Evolutionary conservation across 495 filamentous ascomycete species (phyloP).

Genomic region (Tuber magnatum): DNA sequence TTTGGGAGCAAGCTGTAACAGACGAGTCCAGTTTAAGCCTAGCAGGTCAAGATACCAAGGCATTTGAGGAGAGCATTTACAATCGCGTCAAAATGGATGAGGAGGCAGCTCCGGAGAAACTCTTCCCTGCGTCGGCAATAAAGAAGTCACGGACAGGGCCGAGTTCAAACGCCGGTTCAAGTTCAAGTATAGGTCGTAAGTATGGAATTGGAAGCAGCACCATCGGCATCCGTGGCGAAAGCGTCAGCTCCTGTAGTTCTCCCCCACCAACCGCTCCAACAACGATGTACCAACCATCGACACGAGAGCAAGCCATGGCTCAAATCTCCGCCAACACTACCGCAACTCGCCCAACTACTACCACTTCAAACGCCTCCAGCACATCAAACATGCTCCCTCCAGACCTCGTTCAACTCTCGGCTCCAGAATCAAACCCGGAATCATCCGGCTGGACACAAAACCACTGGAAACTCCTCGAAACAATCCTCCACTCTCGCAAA

Average conservation of each 20-base stretch:
- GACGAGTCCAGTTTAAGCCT: constrained; percentile 8
- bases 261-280: constrained; percentile 11
- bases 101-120: background rate
- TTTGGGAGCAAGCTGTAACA: constrained; percentile 10
- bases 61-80: constrained; percentile 31
- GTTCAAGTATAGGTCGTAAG: background rate
- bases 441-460: constrained; percentile 16
- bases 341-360: background rate
- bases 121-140: constrained; percentile 19
- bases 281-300: constrained; percentile 9
- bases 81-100: constrained; percentile 7
- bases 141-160: constrained; percentile 3
- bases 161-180: constrained; percentile 1
- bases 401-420: constrained; percentile 1
- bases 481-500: constrained; percentile 10
- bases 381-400: constrained; percentile 10
- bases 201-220: background rate
- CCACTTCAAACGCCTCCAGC: constrained; percentile 5
- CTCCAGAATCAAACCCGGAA: background rate
- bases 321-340: background rate
- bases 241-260: background rate
- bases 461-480: constrained; percentile 29
- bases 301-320: background rate
- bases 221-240: background rate
- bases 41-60: constrained; percentile 21